Evolutionary conservation across 768 basidiomycete genomes (phyloP), one percentile per base, ranked within the genome.

Genomic region (Boletus edulis): DNA sequence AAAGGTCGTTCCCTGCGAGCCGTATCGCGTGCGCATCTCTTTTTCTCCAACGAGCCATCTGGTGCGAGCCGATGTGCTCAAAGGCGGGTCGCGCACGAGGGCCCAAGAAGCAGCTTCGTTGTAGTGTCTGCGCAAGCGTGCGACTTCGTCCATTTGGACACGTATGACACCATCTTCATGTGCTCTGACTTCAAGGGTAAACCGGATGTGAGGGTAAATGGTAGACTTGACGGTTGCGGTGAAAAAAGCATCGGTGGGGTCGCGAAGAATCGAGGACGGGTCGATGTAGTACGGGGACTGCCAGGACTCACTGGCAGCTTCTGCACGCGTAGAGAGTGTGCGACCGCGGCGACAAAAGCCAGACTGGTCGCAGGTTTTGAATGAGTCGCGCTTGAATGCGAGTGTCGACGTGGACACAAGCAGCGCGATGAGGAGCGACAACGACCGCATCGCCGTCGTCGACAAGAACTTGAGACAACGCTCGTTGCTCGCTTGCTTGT

Each of bases 261-360:
- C 75, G 5, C 61, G 59, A 13, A 85, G 68, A 46, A 77, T 60
- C 51, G 91, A 67, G n/a, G 82, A 78, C 6, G 81, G 67, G 52
- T 86, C 81, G 24, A 98, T 68, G 3, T 86, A 83, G 76, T 98
- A 99, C 2, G 96, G 96, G 0, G 95, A 97, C 38, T 72, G 76
- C 90, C 94, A 98, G 5, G 77, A 71, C 13, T 76, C 69, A 31
- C 72, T 71, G 9, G 79, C 77, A 50, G 81, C 82, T 39, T 75
- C 75, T 5, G 91, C 89, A 45, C 92, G 84, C 10, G 80, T 76
- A 54, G 93, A 82, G 43, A 99, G 82, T 0, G 88, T 89, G 45
- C 96, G 85, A 49, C 94, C 93, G 43, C 88, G 74, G n/a, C 91
- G 83, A 76, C 97, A 98, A 73, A 99, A 98, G 18, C 91, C 94